phyloP scores from a whole-genome alignment of 2,329 filamentous ascomycete genomes.

The Parastagonospora avenae region DNA sequence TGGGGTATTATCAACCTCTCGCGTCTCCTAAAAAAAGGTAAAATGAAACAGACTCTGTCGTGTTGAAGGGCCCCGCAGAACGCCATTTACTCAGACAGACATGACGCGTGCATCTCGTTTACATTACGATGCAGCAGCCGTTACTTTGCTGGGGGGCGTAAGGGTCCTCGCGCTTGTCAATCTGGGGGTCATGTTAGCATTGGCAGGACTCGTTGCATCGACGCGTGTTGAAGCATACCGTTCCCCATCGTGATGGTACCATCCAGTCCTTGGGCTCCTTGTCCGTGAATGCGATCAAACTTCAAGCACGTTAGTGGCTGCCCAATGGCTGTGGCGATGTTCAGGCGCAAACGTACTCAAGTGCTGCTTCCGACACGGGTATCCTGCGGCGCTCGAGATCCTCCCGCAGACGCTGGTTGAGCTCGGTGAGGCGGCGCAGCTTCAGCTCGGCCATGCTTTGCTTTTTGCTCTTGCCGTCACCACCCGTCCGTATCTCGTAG shows the following conservation, averaged over 20 bases:
- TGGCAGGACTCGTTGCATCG: no score
- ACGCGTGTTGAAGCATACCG: constrained; percentile 50
- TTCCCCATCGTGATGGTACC: constrained; percentile 96
- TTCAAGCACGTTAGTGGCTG: constrained; percentile 50
- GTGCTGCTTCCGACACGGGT: constrained; percentile 88
- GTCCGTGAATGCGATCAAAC: constrained; percentile 97
- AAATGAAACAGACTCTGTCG: constrained; percentile 44
- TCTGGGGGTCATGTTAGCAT: constrained; percentile 53
- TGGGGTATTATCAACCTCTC: constrained; percentile 47
- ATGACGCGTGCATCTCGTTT: constrained; percentile 45
- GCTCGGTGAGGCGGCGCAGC: constrained; percentile 91
- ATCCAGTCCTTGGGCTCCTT: constrained; percentile 95
- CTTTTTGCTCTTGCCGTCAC: constrained; percentile 85
- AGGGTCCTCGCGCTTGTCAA: constrained; percentile 96
- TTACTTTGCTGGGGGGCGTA: constrained; percentile 93
- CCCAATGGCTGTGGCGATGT: not conserved
- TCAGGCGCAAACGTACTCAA: constrained; percentile 48
- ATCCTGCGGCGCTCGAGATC: constrained; percentile 95
- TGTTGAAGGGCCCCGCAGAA: constrained; percentile 43
- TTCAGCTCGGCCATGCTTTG: constrained; percentile 99
- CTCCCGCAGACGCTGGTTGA: constrained; percentile 94
- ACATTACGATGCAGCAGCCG: constrained; percentile 97
- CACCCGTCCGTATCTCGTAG: constrained; percentile 69
- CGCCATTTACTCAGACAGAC: constrained; percentile 40
- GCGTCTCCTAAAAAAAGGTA: constrained; percentile 24